Evolutionary conservation across 2,329 filamentous ascomycete species (phyloP).

Genomic region (Venturia oleaginea): DNA sequence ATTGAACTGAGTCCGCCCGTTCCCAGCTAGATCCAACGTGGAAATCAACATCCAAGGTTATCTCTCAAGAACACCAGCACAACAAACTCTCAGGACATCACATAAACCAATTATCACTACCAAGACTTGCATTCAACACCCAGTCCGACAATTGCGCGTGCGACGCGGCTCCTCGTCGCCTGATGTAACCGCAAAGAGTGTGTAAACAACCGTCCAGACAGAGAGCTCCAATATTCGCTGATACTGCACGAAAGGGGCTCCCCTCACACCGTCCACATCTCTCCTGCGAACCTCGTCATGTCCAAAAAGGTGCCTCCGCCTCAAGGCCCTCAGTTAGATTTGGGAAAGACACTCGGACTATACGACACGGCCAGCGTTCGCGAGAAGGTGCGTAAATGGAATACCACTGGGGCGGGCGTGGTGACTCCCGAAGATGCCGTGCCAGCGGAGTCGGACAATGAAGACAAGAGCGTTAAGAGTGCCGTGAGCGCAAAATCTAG

Average conservation of each 20-base stretch:
- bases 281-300: neutral
- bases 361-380: constrained; percentile 45
- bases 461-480: constrained; percentile 1
- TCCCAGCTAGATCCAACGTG: neutral
- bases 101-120: neutral
- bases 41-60: neutral
- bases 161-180: neutral
- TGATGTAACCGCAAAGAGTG: constrained; percentile 2
- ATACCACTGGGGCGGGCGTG: constrained; percentile 64
- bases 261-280: neutral
- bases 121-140: neutral
- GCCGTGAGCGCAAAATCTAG: constrained; percentile 10
- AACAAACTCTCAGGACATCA: neutral
- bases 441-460: constrained; percentile 10
- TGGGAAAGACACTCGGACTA: constrained; percentile 51
- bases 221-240: neutral
- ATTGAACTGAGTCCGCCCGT: no score
- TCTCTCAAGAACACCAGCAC: neutral
- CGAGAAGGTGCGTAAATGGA: constrained; percentile 78
- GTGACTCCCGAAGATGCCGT: constrained; percentile 41
- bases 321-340: constrained; percentile 22
- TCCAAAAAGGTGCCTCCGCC: neutral
- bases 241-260: neutral
- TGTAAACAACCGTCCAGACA: neutral
- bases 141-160: neutral